phyloP scores from a whole-genome alignment of 73 alveolate genomes.

The Paramecium biaurelia region DNA sequence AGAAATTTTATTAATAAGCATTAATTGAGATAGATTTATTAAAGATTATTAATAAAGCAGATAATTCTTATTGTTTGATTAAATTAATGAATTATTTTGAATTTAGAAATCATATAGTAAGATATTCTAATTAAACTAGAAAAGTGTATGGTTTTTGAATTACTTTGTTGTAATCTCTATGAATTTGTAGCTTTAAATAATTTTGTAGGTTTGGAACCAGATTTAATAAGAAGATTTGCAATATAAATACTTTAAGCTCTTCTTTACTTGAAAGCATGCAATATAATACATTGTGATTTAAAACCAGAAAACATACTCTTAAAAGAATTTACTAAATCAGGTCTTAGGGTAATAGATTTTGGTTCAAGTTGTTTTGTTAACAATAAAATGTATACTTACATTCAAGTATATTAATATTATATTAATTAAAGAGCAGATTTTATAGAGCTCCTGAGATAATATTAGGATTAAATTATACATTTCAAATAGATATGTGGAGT shows the following conservation, averaged over 20 bases:
- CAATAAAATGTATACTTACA: constrained; percentile 74
- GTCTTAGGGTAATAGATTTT: constrained; percentile 77
- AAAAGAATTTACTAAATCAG: constrained; percentile 69
- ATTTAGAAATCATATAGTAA: constrained; percentile 81
- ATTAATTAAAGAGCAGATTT: constrained; percentile 63
- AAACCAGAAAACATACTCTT: constrained; percentile 91
- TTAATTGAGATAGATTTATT: constrained; percentile 78
- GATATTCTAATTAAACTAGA: constrained; percentile 18
- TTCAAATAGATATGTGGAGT: constrained; percentile 85
- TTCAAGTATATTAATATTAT: neutral
- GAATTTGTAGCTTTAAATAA: constrained; percentile 84
- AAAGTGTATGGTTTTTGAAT: constrained; percentile 73
- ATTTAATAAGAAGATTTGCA: constrained; percentile 91
- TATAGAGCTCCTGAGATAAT: constrained; percentile 84
- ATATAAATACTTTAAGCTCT: constrained; percentile 77
- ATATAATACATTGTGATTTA: constrained; percentile 87
- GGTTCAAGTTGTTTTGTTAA: constrained; percentile 80
- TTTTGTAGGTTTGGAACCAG: constrained; percentile 81
- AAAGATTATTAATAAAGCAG: constrained; percentile 65
- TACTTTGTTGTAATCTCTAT: constrained; percentile 79
- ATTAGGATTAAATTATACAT: constrained; percentile 74
- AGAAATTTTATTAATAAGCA: constrained; percentile 79
- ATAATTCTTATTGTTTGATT: constrained; percentile 64
- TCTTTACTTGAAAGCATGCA: constrained; percentile 66
- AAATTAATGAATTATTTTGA: constrained; percentile 75